Evolutionary conservation across 768 basidiomycete genomes (phyloP), one percentile per base, ranked within the genome.

Genomic region (Crucibulum laeve): DNA sequence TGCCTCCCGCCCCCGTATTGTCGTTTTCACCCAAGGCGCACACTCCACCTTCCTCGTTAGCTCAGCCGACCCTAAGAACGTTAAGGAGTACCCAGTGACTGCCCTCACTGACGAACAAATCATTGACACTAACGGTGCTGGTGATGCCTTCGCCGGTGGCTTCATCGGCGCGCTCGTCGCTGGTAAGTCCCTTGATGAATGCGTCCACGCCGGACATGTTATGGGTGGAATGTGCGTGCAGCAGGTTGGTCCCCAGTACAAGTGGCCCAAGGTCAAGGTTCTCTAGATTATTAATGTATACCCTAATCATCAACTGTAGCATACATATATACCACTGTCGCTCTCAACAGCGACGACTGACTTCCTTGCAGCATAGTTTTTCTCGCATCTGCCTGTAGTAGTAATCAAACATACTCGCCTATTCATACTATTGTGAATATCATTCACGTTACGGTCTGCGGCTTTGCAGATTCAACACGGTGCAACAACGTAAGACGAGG

Each of bases 101-200:
- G 67, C 73, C 28, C 68, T 95, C 46, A 53, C 58, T 36, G 72
- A 75, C 42, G 74, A 70, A 30, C 55, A 83, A 62, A 93, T 96
- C 52, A 85, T 96, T 46, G 96, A 99, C 62, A 98, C 96, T 38
- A 99, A 99, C 64, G 96, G 91, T 40, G 96, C 96, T 17, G 96
- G 96, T 33, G 95, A 99, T 61, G 91, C 91, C 33, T 98, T 99
- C 55, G 92, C 93, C 19, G 96, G 95, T 45, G 96, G 90, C 28
- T 94, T 98, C 77, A 65, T 97, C 42, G 96, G 91, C 40, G 94
- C 86, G 1, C 73, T 79, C 44, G 82, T 90, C 40, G 62, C 77
- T 25, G 93, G 91, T 10, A 96, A 91, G 75, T 66, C 58, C 22
- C 56, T 91, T 22, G 82, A 86, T 15, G 84, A 91, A 62, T 76